Conservation (phyloP, 23 red algal genomes). For the Pyropia yezoensis region DNA sequence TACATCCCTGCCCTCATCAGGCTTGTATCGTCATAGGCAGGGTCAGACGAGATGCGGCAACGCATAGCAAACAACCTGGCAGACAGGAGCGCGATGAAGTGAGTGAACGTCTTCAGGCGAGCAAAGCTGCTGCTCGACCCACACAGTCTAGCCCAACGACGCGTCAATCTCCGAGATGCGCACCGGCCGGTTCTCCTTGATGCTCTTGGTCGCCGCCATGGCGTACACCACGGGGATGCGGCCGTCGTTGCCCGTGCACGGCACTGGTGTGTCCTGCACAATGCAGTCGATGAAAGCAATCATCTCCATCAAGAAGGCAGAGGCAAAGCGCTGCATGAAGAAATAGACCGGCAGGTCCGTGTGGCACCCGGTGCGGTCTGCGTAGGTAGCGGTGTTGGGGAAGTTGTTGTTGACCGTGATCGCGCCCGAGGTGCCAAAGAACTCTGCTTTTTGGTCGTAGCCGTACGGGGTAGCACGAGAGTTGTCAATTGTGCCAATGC, state of each 20-base stretch:
- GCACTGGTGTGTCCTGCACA: conserved; percentile 44
- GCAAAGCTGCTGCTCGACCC: too few species aligned
- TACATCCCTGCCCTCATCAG: too few species aligned
- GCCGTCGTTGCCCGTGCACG: conserved; percentile 67
- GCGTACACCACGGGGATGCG: conserved; percentile 73
- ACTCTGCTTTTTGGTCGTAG: conserved; percentile 87
- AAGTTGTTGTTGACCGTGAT: conserved; percentile 57
- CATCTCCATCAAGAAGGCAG: conserved; percentile 89
- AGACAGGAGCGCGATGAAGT: too few species aligned
- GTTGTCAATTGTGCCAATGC: conserved; percentile 79
- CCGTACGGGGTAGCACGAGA: conserved; percentile 66
- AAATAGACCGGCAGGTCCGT: conserved; percentile 79
- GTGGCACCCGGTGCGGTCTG: conserved; percentile 19
- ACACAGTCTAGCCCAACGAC: background rate
- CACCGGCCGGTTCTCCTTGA: conserved; percentile 89
- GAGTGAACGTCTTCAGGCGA: too few species aligned
- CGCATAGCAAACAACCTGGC: too few species aligned
- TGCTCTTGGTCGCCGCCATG: conserved; percentile 54
- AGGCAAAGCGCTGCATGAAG: conserved; percentile 96
- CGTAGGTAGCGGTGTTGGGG: conserved; percentile 68
- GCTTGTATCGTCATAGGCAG: too few species aligned
- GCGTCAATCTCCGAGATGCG: conserved; percentile 43
- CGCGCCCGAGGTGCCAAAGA: conserved; percentile 70
- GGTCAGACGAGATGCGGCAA: too few species aligned
- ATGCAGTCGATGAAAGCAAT: conserved; percentile 65